phyloP scores from a whole-genome alignment of 2,329 filamentous ascomycete species.

The Cladophialophora chaetospira region DNA sequence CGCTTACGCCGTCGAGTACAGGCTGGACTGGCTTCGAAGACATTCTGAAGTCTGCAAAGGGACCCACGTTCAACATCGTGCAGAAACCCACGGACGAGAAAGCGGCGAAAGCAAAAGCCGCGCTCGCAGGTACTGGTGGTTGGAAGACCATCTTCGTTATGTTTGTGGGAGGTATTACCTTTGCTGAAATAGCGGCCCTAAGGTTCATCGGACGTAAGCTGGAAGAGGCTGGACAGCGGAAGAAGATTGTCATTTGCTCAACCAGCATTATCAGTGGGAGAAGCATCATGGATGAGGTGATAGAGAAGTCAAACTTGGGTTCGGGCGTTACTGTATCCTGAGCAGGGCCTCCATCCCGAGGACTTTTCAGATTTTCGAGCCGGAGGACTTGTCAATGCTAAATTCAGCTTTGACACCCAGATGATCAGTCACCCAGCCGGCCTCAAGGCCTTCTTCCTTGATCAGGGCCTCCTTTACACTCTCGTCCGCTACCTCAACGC shows the following conservation, averaged over 20 bases:
- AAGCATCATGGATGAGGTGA: conserved; percentile 80
- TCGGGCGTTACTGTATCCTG: conserved; percentile 20
- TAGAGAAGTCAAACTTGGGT: conserved; percentile 59
- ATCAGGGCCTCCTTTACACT: conserved; percentile 28
- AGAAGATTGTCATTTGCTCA: conserved; percentile 87
- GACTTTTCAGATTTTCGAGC: conserved; percentile 14
- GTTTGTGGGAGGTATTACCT: conserved; percentile 94
- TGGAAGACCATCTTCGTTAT: conserved; percentile 94
- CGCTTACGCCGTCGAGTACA: conserved; percentile 63
- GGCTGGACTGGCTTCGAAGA: conserved; percentile 96
- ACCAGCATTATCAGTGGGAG: conserved; percentile 90
- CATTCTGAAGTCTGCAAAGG: conserved; percentile 80
- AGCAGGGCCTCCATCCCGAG: not conserved
- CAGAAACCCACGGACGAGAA: conserved; percentile 87
- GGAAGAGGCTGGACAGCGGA: conserved; percentile 62
- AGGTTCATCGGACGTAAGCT: conserved; percentile 85
- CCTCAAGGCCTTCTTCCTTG: conserved; percentile 28
- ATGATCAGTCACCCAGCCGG: conserved; percentile 34
- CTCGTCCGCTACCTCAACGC: conserved; percentile 43
- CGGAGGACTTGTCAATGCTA: conserved; percentile 10
- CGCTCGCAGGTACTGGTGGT: conserved; percentile 72
- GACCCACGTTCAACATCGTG: conserved; percentile 85
- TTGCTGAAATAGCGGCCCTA: conserved; percentile 91
- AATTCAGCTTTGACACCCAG: conserved; percentile 31
- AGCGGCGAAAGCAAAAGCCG: conserved; percentile 79